phyloP scores from a whole-genome alignment of 106 monocot species.

The Posidonia australis region DNA sequence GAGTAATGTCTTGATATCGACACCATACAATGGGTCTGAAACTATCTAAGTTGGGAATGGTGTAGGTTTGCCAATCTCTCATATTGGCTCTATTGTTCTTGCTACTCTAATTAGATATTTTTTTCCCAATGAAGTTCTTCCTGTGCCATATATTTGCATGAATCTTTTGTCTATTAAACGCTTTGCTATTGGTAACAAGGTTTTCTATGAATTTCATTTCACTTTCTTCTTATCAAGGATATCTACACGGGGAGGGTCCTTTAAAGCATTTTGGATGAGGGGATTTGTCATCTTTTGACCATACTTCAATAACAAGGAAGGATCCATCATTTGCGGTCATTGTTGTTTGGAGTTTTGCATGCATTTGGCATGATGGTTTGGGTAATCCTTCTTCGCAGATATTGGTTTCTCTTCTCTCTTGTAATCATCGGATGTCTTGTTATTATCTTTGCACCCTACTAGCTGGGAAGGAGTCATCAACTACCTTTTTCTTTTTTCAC shows the following conservation, averaged over 20 bases:
- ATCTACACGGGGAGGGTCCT: not conserved
- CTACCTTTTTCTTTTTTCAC: no score
- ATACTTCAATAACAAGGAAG: not conserved
- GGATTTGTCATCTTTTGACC: not conserved
- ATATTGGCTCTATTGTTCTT: not conserved
- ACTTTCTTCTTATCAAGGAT: not conserved
- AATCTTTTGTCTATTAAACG: conserved; percentile 3
- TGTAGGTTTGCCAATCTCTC: conserved; percentile 6
- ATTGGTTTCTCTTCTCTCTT: not conserved
- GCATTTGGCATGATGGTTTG: not conserved
- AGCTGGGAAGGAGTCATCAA: no score
- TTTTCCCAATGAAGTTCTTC: not conserved
- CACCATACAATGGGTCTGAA: not conserved
- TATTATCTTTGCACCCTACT: no score
- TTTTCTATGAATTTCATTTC: conserved; percentile 8
- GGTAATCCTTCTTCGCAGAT: not conserved
- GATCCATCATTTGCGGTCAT: not conserved
- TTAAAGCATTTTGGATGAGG: not conserved
- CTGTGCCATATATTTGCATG: not conserved
- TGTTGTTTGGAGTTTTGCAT: not conserved
- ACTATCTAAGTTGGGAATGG: conserved; percentile 5
- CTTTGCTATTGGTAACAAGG: conserved; percentile 2
- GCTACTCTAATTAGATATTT: not conserved
- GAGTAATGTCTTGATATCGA: not conserved
- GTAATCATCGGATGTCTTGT: no score